Percentiles rank a stretch among this genome's conserved stretches.
Evolutionary conservation across 179 eudicot genomes (phyloP).

Genomic region (Vitellaria paradoxa): DNA sequence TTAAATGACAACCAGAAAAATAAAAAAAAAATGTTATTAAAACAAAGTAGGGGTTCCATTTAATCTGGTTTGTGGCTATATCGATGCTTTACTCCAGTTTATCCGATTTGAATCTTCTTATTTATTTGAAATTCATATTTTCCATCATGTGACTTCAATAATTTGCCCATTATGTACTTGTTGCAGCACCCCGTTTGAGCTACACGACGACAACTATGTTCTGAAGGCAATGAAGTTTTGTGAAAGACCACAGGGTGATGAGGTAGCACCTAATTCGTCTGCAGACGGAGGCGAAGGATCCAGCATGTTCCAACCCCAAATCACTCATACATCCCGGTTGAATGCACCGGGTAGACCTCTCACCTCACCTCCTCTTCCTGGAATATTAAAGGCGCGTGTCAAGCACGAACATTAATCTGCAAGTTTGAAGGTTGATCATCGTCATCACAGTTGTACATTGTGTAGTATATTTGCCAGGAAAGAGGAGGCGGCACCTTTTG

Average conservation of each 20-base stretch:
- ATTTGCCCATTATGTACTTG: neutral
- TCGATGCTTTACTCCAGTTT: neutral
- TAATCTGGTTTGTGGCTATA: neutral
- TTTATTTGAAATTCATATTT: neutral
- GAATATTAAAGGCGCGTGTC: constrained; percentile 46
- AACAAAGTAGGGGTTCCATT: no score
- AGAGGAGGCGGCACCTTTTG: neutral
- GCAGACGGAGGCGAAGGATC: constrained; percentile 37
- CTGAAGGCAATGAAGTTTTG: constrained; percentile 74
- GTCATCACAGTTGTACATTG: constrained; percentile 23
- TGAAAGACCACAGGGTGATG: constrained; percentile 30
- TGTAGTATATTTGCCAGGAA: constrained; percentile 15
- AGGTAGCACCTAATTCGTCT: constrained; percentile 15
- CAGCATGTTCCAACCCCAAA: constrained; percentile 26
- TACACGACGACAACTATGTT: constrained; percentile 81
- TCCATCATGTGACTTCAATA: neutral
- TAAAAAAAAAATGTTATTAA: no score
- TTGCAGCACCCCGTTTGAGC: constrained; percentile 91
- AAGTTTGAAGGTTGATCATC: neutral
- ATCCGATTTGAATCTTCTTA: neutral
- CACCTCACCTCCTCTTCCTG: constrained; percentile 44
- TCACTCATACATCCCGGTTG: constrained; percentile 19
- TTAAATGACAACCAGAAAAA: neutral
- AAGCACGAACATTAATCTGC: constrained; percentile 41
- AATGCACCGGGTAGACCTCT: constrained; percentile 26